Percentiles rank a stretch among this genome's conserved stretches.
Evolutionary conservation across 176 grass and related monocot genomes (phyloP).

Genomic region (Rhipidocladum racemiflorum): DNA sequence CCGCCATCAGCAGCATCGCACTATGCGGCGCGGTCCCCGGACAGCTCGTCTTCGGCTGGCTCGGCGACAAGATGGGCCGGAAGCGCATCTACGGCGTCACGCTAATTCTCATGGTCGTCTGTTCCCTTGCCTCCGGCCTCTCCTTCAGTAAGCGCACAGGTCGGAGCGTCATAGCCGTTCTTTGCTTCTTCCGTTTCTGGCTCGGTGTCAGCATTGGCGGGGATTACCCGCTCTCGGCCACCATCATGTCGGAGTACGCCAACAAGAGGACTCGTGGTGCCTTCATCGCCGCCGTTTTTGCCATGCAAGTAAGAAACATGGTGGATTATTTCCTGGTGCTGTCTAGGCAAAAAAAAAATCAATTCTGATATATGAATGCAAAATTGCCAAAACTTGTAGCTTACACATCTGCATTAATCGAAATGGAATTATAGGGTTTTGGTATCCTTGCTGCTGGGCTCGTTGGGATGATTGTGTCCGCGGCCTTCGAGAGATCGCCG

Average conservation of each 20-base stretch:
- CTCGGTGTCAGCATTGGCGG: constrained; percentile 81
- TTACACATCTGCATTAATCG: too few species aligned
- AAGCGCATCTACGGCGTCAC: constrained; percentile 60
- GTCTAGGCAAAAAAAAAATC: too few species aligned
- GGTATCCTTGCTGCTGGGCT: too few species aligned
- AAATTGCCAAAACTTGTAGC: too few species aligned
- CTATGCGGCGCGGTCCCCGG: constrained; percentile 2
- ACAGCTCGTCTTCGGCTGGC: constrained; percentile 75
- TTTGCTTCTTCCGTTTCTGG: constrained; percentile 92
- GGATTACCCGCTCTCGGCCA: constrained; percentile 71
- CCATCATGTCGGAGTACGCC: constrained; percentile 92
- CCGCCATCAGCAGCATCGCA: not conserved
- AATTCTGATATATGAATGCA: too few species aligned
- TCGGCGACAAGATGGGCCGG: constrained; percentile 66
- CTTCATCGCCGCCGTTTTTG: constrained; percentile 72
- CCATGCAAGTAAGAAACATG: constrained; percentile 45
- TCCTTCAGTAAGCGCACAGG: constrained; percentile 32
- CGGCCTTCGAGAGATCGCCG: not conserved
- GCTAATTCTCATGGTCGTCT: constrained; percentile 56
- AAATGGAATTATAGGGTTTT: too few species aligned
- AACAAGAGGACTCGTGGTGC: constrained; percentile 68
- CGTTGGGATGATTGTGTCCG: too few species aligned
- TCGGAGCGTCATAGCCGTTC: not conserved
- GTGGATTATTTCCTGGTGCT: too few species aligned
- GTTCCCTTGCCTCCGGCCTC: constrained; percentile 65